These are phyloP conservation scores for Penicillium hesseltinei DNA, from an alignment of 2,329 filamentous ascomycete genomes.

Conservation along the genomic window DNA sequence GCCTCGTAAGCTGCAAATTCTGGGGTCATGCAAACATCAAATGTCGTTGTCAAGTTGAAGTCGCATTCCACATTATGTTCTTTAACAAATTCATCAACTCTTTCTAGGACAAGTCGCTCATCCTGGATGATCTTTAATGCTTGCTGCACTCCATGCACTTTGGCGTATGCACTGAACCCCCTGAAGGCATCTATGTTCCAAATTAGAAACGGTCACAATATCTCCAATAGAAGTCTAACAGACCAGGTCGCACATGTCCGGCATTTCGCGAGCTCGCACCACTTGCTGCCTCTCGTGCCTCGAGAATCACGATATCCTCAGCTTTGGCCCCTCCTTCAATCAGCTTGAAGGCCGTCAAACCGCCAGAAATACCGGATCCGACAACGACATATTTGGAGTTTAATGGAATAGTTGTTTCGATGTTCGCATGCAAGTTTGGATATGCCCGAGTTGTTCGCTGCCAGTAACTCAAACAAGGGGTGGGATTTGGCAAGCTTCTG, in stretches of 20 bases:
- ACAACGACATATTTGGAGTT: slow-evolving; percentile 18
- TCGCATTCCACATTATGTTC: slow-evolving; percentile 46
- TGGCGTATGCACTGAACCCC: slow-evolving; percentile 47
- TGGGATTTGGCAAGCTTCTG: slow-evolving; percentile 22
- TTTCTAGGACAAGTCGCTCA: slow-evolving; percentile 44
- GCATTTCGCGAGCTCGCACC: slow-evolving; percentile 26
- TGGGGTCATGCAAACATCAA: slow-evolving; percentile 50
- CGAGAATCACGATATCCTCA: slow-evolving; percentile 21
- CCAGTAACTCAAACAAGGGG: slow-evolving; percentile 38
- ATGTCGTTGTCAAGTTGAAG: slow-evolving; percentile 48
- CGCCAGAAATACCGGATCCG: slow-evolving; percentile 23
- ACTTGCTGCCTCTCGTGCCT: slow-evolving; percentile 24
- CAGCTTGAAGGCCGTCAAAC: slow-evolving; percentile 18
- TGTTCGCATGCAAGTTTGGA: slow-evolving; percentile 16
- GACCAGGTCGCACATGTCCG: slow-evolving; percentile 26
- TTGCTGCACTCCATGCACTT: slow-evolving; percentile 45
- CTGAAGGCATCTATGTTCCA: slow-evolving; percentile 44
- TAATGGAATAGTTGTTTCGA: slow-evolving; percentile 2
- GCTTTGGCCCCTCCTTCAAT: slow-evolving; percentile 16
- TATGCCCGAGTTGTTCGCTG: slow-evolving; percentile 25
- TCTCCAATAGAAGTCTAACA: not conserved
- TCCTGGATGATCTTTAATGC: slow-evolving; percentile 49
- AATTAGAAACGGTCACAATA: not conserved
- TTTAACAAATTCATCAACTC: slow-evolving; percentile 44
- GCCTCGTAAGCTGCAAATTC: slow-evolving; percentile 49